phyloP scores from a whole-genome alignment of 2,329 filamentous ascomycete genomes.

The Aspergillus ibericus region DNA sequence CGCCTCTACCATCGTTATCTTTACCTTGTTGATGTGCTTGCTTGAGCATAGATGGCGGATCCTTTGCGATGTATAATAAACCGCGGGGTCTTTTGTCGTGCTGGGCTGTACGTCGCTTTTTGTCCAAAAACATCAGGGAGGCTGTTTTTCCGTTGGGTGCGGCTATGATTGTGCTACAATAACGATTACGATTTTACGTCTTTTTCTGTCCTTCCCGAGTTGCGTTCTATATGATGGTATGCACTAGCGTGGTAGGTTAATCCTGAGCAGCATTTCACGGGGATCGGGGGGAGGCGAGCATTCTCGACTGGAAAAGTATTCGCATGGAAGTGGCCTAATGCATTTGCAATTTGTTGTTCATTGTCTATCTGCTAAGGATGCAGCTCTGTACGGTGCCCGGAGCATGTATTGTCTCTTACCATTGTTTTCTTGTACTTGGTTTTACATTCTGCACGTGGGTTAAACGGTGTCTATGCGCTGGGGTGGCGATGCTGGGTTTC shows the following conservation, averaged over 20 bases:
- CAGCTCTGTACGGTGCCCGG: neutral
- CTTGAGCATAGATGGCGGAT: slow-evolving; percentile 13
- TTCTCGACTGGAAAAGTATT: slow-evolving; percentile 5
- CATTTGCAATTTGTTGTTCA: slow-evolving; percentile 12
- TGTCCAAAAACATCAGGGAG: slow-evolving; percentile 2
- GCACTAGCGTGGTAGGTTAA: slow-evolving; percentile 1
- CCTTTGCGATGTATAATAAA: slow-evolving; percentile 40
- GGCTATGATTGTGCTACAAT: neutral
- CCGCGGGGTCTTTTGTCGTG: slow-evolving; percentile 25
- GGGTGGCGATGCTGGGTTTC: slow-evolving; percentile 13
- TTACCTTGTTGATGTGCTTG: slow-evolving; percentile 5
- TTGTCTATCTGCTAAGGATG: slow-evolving; percentile 2
- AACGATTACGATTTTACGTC: slow-evolving; percentile 18
- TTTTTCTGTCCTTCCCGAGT: slow-evolving; percentile 1
- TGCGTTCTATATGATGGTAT: neutral
- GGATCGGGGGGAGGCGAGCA: neutral
- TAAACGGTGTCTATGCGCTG: slow-evolving; percentile 21
- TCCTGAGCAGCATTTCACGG: neutral
- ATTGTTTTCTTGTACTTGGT: neutral
- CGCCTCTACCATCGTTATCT: neutral
- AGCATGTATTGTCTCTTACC: neutral
- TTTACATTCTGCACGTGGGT: slow-evolving; percentile 9
- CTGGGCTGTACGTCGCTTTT: slow-evolving; percentile 11
- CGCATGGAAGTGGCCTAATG: neutral
- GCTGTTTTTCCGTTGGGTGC: neutral